A percentile compares a stretch with the other conserved stretches of the same genome.
phyloP scores from a whole-genome alignment of 1,139 yeast genomes.

The Kodamaea ohmeri region DNA sequence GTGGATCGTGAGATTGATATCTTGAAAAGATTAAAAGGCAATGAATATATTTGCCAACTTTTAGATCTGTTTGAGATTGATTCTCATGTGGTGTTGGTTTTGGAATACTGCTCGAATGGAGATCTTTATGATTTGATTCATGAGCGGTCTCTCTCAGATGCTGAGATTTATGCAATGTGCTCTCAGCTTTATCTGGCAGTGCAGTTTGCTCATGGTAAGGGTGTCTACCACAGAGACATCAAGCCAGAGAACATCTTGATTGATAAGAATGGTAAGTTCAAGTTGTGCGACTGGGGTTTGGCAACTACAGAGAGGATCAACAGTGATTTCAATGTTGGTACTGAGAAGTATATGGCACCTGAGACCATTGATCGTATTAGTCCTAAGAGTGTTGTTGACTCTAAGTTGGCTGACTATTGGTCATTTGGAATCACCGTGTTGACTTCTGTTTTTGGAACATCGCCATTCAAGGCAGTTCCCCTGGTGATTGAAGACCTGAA shows the following conservation, averaged over 20 bases:
- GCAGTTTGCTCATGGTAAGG: constrained; percentile 39
- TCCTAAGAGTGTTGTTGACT: constrained; percentile 34
- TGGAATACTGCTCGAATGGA: constrained; percentile 51
- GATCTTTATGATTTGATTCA: constrained; percentile 49
- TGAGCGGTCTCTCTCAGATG: constrained; percentile 15
- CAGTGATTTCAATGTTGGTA: constrained; percentile 50
- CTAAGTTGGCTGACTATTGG: constrained; percentile 34
- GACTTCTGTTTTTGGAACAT: constrained; percentile 48
- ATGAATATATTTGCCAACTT: constrained; percentile 44
- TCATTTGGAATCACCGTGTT: constrained; percentile 43
- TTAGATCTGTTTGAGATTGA: constrained; percentile 42
- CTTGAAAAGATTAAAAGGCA: constrained; percentile 34
- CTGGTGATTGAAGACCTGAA: constrained; percentile 32
- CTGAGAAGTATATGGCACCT: constrained; percentile 60
- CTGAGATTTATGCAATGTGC: constrained; percentile 19
- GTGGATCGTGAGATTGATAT: constrained; percentile 42
- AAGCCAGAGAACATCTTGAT: constrained; percentile 55
- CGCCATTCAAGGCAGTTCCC: constrained; percentile 36
- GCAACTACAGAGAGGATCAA: constrained; percentile 38
- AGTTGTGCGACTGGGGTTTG: constrained; percentile 59
- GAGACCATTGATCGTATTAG: constrained; percentile 28
- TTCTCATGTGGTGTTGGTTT: constrained; percentile 41
- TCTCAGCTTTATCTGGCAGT: constrained; percentile 42
- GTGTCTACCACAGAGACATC: constrained; percentile 52
- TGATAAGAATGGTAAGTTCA: constrained; percentile 37